These are phyloP conservation scores for Nematocida major DNA, from an alignment of 371 early-diverging fungal genomes.

Conservation along the genomic window DNA sequence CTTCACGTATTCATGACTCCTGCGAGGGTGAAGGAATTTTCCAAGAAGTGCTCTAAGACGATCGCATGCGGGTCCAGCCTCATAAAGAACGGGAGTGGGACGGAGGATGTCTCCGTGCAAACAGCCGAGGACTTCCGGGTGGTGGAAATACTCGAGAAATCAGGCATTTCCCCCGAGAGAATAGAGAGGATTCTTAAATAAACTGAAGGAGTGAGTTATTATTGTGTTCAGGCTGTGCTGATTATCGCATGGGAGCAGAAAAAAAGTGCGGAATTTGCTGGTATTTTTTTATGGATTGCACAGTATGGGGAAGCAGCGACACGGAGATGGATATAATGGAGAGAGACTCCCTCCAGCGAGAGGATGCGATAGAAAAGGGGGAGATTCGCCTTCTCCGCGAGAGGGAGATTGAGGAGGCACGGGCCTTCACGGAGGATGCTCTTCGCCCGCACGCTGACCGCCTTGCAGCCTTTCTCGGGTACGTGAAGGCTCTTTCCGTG, in stretches of 20 bases:
- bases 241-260: too few species aligned
- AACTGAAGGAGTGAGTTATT: background rate
- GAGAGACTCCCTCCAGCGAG: background rate
- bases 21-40: constrained; percentile 17
- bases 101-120: constrained; percentile 42
- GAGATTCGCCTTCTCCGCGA: background rate
- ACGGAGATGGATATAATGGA: constrained; percentile 4
- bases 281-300: constrained; percentile 11
- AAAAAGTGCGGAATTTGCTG: too few species aligned
- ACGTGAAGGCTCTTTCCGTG: background rate
- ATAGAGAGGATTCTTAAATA: constrained; percentile 36
- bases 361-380: background rate
- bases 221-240: too few species aligned
- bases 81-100: constrained; percentile 40
- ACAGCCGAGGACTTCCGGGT: constrained; percentile 36
- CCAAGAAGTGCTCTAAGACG: constrained; percentile 42
- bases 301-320: background rate
- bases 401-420: background rate
- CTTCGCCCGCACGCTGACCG: background rate
- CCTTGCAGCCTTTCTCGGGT: background rate
- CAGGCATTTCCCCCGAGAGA: constrained; percentile 22
- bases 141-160: constrained; percentile 32
- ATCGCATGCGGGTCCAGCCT: constrained; percentile 45
- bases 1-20: constrained; percentile 3
- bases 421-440: background rate